phyloP scores from a whole-genome alignment of 176 grass and related monocot genomes.

The sorghum (Sorghum bicolor) region DNA sequence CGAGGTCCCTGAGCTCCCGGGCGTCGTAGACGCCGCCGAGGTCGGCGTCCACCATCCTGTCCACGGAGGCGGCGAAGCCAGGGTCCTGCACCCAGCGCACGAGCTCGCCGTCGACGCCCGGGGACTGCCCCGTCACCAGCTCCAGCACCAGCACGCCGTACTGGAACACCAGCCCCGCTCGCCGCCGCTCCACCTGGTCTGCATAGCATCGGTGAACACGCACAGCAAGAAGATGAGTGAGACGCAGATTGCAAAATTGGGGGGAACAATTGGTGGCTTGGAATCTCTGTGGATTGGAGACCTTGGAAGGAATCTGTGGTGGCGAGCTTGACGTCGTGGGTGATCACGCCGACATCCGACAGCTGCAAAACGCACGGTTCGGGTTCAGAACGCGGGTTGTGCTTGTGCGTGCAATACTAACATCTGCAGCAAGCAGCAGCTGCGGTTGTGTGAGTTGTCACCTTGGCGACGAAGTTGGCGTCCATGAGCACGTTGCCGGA shows the following conservation, averaged over 20 bases:
- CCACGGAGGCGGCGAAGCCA: conserved; percentile 53
- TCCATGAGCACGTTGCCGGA: conserved; percentile 77
- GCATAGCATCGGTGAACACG: background rate
- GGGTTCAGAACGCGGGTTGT: background rate
- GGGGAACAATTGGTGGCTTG: too few relatives aligned
- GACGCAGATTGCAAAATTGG: background rate
- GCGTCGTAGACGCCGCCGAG: conserved; percentile 74
- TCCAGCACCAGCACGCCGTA: conserved; percentile 91
- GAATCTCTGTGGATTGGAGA: background rate
- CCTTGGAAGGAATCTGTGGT: conserved; percentile 41
- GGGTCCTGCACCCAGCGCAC: conserved; percentile 87
- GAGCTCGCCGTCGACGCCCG: conserved; percentile 66
- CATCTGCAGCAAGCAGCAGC: background rate
- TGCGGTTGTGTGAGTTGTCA: conserved; percentile 1
- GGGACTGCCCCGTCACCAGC: conserved; percentile 86
- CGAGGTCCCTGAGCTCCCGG: conserved; percentile 71
- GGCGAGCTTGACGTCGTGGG: conserved; percentile 12
- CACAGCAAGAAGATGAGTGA: background rate
- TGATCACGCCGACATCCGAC: conserved; percentile 52
- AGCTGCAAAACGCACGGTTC: conserved; percentile 44
- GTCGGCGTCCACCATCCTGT: conserved; percentile 94
- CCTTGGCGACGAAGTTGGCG: conserved; percentile 66
- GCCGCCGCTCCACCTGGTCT: conserved; percentile 63
- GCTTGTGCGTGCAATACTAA: background rate
- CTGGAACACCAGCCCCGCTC: conserved; percentile 64